Evolutionary conservation across 768 basidiomycete genomes (phyloP).

Genomic region (Lactarius akahatsu): DNA sequence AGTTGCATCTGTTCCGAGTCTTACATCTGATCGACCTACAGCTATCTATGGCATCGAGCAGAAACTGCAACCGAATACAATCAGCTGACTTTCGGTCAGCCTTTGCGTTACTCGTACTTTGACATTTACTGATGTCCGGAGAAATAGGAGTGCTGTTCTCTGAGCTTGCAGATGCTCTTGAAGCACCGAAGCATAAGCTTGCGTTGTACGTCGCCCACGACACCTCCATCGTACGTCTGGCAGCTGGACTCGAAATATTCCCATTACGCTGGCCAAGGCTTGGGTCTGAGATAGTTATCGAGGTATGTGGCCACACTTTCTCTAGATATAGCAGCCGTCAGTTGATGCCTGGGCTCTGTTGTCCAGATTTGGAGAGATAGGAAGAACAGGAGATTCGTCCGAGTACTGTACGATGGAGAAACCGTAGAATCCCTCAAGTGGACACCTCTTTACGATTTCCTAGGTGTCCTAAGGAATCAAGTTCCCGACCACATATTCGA

Average conservation of each 20-base stretch:
- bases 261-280: constrained; percentile 46
- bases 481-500: constrained; percentile 39
- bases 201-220: constrained; percentile 48
- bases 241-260: constrained; percentile 38
- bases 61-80: constrained; percentile 43
- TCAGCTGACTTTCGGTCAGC: constrained; percentile 43
- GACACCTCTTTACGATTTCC: constrained; percentile 38
- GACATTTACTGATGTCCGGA: not conserved
- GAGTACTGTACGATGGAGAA: constrained; percentile 46
- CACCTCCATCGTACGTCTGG: constrained; percentile 41
- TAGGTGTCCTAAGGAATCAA: constrained; percentile 35
- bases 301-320: constrained; percentile 21
- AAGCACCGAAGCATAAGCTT: constrained; percentile 37
- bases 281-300: constrained; percentile 46
- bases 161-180: constrained; percentile 41
- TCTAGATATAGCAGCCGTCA: not conserved
- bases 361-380: constrained; percentile 41
- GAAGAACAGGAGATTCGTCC: constrained; percentile 36
- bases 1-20: not conserved
- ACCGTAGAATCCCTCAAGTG: constrained; percentile 39
- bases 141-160: constrained; percentile 42
- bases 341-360: not conserved
- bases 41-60: constrained; percentile 51
- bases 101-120: not conserved
- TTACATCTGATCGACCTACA: constrained; percentile 23